Percentiles rank a stretch among this genome's conserved stretches.
phyloP scores from a whole-genome alignment of 495 filamentous ascomycete species.

The Talaromyces trachyspermus region DNA sequence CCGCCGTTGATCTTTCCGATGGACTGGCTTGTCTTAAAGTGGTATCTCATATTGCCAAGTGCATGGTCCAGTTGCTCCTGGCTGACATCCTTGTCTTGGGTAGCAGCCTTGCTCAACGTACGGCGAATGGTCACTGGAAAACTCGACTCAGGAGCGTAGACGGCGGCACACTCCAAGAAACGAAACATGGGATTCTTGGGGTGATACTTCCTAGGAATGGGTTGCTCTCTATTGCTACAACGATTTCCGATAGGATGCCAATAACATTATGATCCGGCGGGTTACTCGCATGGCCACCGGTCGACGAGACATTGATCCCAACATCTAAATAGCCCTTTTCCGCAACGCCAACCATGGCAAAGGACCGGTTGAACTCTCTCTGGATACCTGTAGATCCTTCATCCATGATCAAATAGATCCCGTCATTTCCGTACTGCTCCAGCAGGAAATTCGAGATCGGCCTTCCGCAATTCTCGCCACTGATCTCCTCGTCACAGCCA shows the following conservation, averaged over 20 bases:
- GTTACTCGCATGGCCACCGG: conserved; percentile 51
- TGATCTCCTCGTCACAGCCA: conserved; percentile 58
- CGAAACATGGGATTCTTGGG: conserved; percentile 11
- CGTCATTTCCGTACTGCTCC: conserved; percentile 42
- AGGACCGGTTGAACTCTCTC: conserved; percentile 36
- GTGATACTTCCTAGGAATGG: conserved; percentile 30
- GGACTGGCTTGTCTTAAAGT: conserved; percentile 19
- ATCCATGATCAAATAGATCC: conserved; percentile 50
- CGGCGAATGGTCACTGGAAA: conserved; percentile 7
- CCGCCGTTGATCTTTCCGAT: conserved; percentile 49
- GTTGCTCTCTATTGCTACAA: conserved; percentile 45
- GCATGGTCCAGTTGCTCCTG: conserved; percentile 6
- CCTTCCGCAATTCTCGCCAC: conserved; percentile 40
- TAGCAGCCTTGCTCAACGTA: conserved; percentile 3
- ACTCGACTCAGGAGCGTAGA: conserved; percentile 10
- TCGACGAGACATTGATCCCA: conserved; percentile 44
- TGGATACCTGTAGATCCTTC: conserved; percentile 42
- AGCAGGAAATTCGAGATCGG: conserved; percentile 36
- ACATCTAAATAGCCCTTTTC: conserved; percentile 55
- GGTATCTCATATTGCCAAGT: conserved; percentile 10
- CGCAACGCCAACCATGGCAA: conserved; percentile 45
- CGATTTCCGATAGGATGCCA: conserved; percentile 50
- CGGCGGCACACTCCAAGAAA: conserved; percentile 11
- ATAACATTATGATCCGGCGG: conserved; percentile 53
- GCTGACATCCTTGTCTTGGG: not conserved